A percentile compares a stretch with the other conserved stretches of the same genome.
Evolutionary conservation across 768 basidiomycete genomes (phyloP).

Genomic region (Lentinula sp.): DNA sequence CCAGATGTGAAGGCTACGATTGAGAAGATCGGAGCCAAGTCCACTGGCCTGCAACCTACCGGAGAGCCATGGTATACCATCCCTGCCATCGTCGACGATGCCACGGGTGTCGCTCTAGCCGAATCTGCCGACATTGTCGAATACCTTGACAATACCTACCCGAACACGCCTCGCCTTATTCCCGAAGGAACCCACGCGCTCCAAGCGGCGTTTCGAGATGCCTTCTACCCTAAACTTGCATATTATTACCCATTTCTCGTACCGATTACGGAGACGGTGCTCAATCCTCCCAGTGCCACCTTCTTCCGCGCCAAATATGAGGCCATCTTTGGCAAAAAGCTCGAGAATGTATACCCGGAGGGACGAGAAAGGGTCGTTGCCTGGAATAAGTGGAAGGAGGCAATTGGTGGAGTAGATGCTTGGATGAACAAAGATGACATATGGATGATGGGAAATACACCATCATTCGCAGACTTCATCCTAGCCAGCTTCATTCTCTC

Average conservation of each 20-base stretch:
- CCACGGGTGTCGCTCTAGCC: constrained; percentile 27
- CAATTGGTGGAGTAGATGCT: constrained; percentile 8
- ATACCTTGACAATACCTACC: constrained; percentile 47
- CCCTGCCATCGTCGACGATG: constrained; percentile 44
- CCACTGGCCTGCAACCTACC: constrained; percentile 25
- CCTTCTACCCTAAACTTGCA: constrained; percentile 8
- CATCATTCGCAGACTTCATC: constrained; percentile 20
- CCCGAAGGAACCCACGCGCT: constrained; percentile 30
- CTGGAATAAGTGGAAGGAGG: constrained; percentile 11
- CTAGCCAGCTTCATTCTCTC: constrained; percentile 13
- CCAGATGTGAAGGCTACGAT: constrained; percentile 35
- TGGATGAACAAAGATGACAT: constrained; percentile 7
- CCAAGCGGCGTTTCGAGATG: constrained; percentile 28
- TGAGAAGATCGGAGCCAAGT: constrained; percentile 26
- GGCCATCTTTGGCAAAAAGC: neutral
- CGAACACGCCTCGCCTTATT: constrained; percentile 32
- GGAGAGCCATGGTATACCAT: constrained; percentile 34
- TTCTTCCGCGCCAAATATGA: neutral
- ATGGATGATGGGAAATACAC: constrained; percentile 16
- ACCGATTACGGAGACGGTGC: neutral
- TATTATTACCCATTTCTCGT: neutral
- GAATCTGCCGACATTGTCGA: constrained; percentile 42
- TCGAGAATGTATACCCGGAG: neutral
- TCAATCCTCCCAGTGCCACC: neutral
- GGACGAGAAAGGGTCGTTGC: neutral